Percentiles rank a stretch among this genome's conserved stretches.
These are phyloP conservation scores for Endocalyx cinctus DNA, from an alignment of 2,329 filamentous ascomycete species.

Conservation along the genomic window DNA sequence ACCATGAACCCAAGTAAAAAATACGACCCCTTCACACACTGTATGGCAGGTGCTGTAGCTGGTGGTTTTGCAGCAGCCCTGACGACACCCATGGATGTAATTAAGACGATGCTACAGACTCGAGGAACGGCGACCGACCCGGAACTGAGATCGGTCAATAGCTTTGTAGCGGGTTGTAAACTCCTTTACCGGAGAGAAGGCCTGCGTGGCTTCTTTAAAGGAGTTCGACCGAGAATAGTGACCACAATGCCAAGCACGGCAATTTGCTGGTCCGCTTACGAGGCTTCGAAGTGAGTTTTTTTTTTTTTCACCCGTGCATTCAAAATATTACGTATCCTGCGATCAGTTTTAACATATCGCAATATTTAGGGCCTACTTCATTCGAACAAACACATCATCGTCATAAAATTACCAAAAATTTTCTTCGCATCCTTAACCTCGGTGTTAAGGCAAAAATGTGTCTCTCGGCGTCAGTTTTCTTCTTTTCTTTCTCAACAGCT, in stretches of 20 bases:
- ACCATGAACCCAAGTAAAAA: slow-evolving; percentile 79
- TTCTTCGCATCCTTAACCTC: no score
- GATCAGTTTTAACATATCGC: not conserved
- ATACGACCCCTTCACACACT: slow-evolving; percentile 94
- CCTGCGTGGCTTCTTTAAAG: slow-evolving; percentile 84
- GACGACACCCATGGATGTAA: slow-evolving; percentile 94
- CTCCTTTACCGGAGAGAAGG: slow-evolving; percentile 84
- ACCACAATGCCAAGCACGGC: slow-evolving; percentile 98
- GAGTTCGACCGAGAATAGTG: slow-evolving; percentile 82
- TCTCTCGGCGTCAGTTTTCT: no score
- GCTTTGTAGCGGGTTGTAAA: slow-evolving; percentile 71
- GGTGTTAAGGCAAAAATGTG: no score
- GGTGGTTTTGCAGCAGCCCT: slow-evolving; percentile 90
- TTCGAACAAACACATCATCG: slow-evolving; percentile 24
- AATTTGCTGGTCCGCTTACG: slow-evolving; percentile 91
- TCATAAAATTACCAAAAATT: no score
- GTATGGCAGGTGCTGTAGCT: slow-evolving; percentile 83
- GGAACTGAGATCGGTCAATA: slow-evolving; percentile 80
- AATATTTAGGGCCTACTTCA: slow-evolving; percentile 25
- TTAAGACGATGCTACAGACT: slow-evolving; percentile 96
- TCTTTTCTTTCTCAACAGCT: no score
- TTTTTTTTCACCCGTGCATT: not conserved
- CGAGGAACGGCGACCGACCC: slow-evolving; percentile 76
- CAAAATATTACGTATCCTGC: no score
- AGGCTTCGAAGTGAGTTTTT: slow-evolving; percentile 60